Evolutionary conservation across 176 grass and related monocot genomes (phyloP).

Genomic region (Oryza brachyantha): DNA sequence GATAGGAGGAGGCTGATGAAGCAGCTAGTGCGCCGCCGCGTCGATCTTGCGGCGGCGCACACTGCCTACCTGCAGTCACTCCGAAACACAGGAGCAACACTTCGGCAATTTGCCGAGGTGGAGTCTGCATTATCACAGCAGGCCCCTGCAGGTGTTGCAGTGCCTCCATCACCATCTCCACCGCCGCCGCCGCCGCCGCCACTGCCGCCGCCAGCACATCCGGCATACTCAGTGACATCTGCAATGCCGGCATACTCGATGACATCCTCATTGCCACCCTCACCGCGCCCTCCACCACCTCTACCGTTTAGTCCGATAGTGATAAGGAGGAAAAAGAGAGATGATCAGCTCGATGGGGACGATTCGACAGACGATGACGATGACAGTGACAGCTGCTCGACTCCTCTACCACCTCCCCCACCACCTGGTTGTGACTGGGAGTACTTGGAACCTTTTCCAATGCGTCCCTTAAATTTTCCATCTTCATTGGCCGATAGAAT

Average conservation of each 20-base stretch:
- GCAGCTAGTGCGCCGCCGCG: conserved; percentile 60
- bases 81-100: conserved; percentile 84
- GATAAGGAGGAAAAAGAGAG: conserved; percentile 42
- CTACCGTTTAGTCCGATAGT: conserved; percentile 68
- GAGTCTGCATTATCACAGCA: conserved; percentile 52
- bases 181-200: conserved; percentile 14
- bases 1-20: conserved; percentile 89
- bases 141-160: neutral
- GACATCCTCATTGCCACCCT: conserved; percentile 53
- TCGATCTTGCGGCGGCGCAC: conserved; percentile 66
- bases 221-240: conserved; percentile 36
- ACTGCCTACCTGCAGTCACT: conserved; percentile 72
- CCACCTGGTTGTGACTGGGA: conserved; percentile 63
- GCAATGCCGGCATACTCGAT: conserved; percentile 47
- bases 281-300: conserved; percentile 50
- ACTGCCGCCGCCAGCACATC: conserved; percentile 13
- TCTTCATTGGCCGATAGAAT: conserved; percentile 42
- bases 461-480: conserved; percentile 41
- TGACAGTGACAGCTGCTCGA: conserved; percentile 70
- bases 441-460: conserved; percentile 54
- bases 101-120: conserved; percentile 74
- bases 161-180: conserved; percentile 31
- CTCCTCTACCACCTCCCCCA: conserved; percentile 60
- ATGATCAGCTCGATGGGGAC: conserved; percentile 38
- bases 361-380: conserved; percentile 51